Evolutionary conservation across 2,329 filamentous ascomycete genomes (phyloP).

Genomic region (Colletotrichum noveboracense): DNA sequence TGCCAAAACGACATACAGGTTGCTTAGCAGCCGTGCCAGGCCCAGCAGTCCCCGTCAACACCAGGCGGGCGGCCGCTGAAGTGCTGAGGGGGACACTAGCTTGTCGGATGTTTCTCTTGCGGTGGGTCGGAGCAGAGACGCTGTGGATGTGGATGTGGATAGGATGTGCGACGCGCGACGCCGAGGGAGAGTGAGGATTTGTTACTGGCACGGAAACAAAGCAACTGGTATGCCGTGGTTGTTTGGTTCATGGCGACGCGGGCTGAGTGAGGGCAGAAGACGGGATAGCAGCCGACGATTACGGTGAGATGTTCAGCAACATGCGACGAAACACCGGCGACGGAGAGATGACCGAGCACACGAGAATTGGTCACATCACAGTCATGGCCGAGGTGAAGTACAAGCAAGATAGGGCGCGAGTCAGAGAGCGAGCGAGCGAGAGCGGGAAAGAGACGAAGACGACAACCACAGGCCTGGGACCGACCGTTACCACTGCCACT

Average conservation of each 20-base stretch:
- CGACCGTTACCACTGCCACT: not conserved
- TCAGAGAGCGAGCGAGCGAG: not conserved
- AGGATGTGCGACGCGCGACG: not conserved
- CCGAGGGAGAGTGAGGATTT: not conserved
- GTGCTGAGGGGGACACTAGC: not conserved
- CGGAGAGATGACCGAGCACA: not conserved
- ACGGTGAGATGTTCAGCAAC: not conserved
- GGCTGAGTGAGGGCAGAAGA: not conserved
- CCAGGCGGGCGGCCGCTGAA: not conserved
- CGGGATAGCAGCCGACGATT: not conserved
- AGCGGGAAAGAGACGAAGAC: not conserved
- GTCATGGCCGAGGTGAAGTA: not conserved
- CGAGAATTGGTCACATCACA: not conserved
- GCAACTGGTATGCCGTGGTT: not conserved
- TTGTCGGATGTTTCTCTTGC: not conserved
- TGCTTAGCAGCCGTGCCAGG: not conserved
- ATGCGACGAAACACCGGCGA: not conserved
- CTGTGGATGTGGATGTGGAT: not conserved
- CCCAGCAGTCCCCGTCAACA: not conserved
- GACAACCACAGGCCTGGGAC: not conserved
- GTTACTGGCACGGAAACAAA: not conserved
- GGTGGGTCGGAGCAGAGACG: not conserved
- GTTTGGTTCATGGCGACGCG: not conserved
- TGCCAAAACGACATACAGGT: not conserved
- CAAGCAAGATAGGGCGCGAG: not conserved